Evolutionary conservation across 345 rosid genomes (phyloP).

Genomic region (Turnera subulata): DNA sequence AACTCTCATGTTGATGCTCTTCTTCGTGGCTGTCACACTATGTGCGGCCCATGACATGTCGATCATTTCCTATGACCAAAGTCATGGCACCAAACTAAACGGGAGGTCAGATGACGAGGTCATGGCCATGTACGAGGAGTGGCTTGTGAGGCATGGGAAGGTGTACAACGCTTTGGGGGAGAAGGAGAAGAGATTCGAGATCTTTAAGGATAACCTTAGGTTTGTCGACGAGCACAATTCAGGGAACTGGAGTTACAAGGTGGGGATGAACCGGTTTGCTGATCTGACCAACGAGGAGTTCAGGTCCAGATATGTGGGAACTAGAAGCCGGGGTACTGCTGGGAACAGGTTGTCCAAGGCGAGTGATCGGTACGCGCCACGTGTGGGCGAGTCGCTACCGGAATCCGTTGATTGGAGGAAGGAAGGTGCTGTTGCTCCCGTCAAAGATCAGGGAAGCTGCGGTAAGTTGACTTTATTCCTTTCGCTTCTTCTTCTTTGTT

Average conservation of each 20-base stretch:
- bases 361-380: constrained; percentile 49
- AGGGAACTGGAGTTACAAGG: constrained; percentile 47
- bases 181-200: constrained; percentile 66
- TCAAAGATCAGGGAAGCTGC: constrained; percentile 84
- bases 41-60: constrained; percentile 77
- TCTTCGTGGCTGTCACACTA: constrained; percentile 38
- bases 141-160: constrained; percentile 73
- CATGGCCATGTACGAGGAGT: constrained; percentile 56
- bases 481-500: too few relatives aligned
- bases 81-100: constrained; percentile 34
- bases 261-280: constrained; percentile 85
- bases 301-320: constrained; percentile 65
- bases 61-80: constrained; percentile 59
- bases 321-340: constrained; percentile 23
- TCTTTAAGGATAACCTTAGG: constrained; percentile 79
- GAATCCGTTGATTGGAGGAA: constrained; percentile 75
- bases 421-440: constrained; percentile 68
- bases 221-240: constrained; percentile 78
- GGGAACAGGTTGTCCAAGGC: constrained; percentile 41
- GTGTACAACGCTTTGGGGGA: constrained; percentile 54
- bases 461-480: constrained; percentile 38
- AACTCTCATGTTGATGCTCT: constrained; percentile 17
- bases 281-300: constrained; percentile 92
- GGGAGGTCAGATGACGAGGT: constrained; percentile 68
- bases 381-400: constrained; percentile 63